phyloP scores from a whole-genome alignment of 2,329 filamentous ascomycete species.

The Plenodomus biglobosus region DNA sequence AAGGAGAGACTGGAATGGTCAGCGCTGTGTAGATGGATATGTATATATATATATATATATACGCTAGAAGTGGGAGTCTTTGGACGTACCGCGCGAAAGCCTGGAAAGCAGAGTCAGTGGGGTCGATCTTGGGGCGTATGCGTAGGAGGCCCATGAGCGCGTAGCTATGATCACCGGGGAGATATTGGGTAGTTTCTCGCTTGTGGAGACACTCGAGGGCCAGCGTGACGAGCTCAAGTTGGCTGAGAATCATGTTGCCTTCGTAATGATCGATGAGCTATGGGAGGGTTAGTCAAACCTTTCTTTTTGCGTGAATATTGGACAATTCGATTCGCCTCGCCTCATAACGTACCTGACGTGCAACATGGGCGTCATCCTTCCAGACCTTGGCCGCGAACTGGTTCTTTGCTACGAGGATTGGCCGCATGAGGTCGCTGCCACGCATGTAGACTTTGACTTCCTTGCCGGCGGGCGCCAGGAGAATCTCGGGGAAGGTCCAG shows the following conservation, averaged over 20 bases:
- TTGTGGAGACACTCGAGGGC: conserved; percentile 47
- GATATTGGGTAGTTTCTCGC: conserved; percentile 43
- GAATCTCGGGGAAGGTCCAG: conserved; percentile 52
- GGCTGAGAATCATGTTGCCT: conserved; percentile 45
- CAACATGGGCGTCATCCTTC: conserved; percentile 42
- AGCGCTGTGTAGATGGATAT: conserved; percentile 1
- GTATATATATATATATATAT: background rate
- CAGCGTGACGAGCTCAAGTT: conserved; percentile 47
- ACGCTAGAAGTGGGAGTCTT: background rate
- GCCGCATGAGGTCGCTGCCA: conserved; percentile 22
- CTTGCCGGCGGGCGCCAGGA: conserved; percentile 36
- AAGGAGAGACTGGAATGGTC: conserved; percentile 42
- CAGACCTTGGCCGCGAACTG: conserved; percentile 47
- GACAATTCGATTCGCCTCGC: too few species aligned
- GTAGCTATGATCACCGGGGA: conserved; percentile 48
- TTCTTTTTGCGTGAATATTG: too few species aligned
- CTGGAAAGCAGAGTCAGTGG: conserved; percentile 49
- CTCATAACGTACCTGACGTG: conserved; percentile 32
- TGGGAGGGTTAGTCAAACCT: too few species aligned
- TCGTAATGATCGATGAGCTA: conserved; percentile 53
- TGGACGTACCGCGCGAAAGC: conserved; percentile 47
- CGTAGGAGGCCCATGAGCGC: conserved; percentile 52
- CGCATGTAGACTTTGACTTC: conserved; percentile 41
- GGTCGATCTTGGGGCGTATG: conserved; percentile 44
- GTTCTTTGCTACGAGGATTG: conserved; percentile 41